A percentile compares a stretch with the other conserved stretches of the same genome.
These are phyloP conservation scores for Tylopilus sp. DNA, from an alignment of 768 basidiomycete genomes.

Conservation along the genomic window DNA sequence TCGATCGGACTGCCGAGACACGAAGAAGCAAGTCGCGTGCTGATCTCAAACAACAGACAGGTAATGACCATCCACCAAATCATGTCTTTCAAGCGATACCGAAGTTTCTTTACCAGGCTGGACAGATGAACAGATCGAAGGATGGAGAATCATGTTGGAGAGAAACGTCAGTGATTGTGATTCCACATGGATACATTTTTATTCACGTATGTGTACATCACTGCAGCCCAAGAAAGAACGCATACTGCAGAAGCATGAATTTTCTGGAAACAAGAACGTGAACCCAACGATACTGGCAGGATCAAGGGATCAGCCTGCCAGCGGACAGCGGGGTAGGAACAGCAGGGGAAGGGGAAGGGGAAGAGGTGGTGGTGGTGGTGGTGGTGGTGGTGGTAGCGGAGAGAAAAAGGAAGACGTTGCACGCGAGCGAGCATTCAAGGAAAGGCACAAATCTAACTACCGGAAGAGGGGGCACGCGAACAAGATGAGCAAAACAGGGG, in stretches of 20 bases:
- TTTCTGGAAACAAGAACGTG: slow-evolving; percentile 55
- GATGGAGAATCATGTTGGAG: slow-evolving; percentile 89
- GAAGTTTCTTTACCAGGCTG: slow-evolving; percentile 44
- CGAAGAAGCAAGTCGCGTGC: slow-evolving; percentile 63
- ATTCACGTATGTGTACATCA: slow-evolving; percentile 5
- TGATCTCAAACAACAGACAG: slow-evolving; percentile 67
- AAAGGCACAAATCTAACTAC: slow-evolving; percentile 76
- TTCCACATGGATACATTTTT: slow-evolving; percentile 5
- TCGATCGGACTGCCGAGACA: slow-evolving; percentile 73
- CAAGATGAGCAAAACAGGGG: slow-evolving; percentile 74
- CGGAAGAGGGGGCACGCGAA: slow-evolving; percentile 85
- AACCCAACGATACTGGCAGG: not conserved
- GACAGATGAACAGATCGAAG: slow-evolving; percentile 85
- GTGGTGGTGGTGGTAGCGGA: slow-evolving; percentile 36
- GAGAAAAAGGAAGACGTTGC: slow-evolving; percentile 39
- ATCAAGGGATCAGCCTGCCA: slow-evolving; percentile 3
- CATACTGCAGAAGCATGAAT: slow-evolving; percentile 73
- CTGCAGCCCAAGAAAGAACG: slow-evolving; percentile 68
- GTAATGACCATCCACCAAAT: slow-evolving; percentile 31
- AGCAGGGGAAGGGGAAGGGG: slow-evolving; percentile 24
- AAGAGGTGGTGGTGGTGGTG: slow-evolving; percentile 41
- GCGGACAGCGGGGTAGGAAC: slow-evolving; percentile 14
- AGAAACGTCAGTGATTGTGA: slow-evolving; percentile 62
- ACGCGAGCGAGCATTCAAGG: slow-evolving; percentile 67
- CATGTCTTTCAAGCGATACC: not conserved